Conservation (phyloP, 2,329 filamentous ascomycete genomes). For the Graphiopsis chlorocephala region DNA sequence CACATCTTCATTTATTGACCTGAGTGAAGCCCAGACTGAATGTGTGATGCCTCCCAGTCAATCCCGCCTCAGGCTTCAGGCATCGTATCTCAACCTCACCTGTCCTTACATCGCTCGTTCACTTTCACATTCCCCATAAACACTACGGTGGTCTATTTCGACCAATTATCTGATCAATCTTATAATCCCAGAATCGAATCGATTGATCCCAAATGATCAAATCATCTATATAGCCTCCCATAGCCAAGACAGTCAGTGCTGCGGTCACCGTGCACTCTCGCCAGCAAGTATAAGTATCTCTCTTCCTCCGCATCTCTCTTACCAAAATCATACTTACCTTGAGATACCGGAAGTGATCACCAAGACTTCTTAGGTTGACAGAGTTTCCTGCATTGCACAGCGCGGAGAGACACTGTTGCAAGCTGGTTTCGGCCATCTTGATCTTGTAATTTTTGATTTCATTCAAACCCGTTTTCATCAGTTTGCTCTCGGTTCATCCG, state of each 20-base stretch:
- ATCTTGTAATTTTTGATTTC: neutral
- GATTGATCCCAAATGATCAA: neutral
- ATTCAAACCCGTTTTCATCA: constrained; percentile 6
- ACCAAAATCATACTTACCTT: constrained; percentile 12
- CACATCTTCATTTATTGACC: neutral
- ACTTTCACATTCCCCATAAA: neutral
- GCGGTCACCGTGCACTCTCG: neutral
- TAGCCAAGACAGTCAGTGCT: neutral
- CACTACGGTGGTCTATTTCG: neutral
- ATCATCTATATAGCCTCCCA: neutral
- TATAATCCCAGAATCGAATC: neutral
- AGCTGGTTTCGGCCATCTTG: constrained; percentile 12
- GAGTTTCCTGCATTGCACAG: constrained; percentile 19
- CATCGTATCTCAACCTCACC: neutral
- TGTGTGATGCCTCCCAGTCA: neutral
- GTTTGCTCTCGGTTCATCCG: neutral
- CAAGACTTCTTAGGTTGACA: constrained; percentile 12
- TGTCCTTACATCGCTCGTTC: neutral
- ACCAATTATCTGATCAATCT: neutral
- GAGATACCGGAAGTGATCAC: constrained; percentile 11
- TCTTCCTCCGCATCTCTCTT: neutral
- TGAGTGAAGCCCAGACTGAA: neutral
- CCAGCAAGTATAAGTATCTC: neutral
- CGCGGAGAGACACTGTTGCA: constrained; percentile 16
- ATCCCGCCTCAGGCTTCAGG: neutral